Evolutionary conservation across 805 yeast species (phyloP), one percentile per base, ranked within the genome.

Genomic region (Candida quercuum): DNA sequence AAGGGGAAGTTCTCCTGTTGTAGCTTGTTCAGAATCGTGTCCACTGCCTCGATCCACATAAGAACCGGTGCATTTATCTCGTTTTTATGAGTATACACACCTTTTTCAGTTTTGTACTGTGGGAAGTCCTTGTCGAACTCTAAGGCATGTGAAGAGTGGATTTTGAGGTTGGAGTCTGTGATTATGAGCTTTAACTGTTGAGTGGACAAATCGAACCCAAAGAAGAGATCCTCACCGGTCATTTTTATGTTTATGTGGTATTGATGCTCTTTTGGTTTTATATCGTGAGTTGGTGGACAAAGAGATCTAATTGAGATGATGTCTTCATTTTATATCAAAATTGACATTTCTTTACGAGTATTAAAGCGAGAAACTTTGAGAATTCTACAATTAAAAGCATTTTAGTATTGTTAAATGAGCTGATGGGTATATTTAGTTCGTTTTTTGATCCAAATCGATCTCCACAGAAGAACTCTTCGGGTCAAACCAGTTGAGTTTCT

Each of bases 31-130:
- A 88, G 71, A 4, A 85, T 61, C 39, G 74, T 54, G 52, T 89
- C 91, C 23, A 88, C 49, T 1, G 96, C 86, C 44, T 84, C 95
- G 28, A 88, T 64, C 94, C 95, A 89, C 87, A 87, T 81, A n/a
- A 68, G 72, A 12, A 88, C 93, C 0, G 96, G 95, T 7, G 93
- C 81, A 33, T 73, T 69, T 18, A 87, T 78, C 40, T 77, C 81
- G 11, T 81, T 81, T 1, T 71, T 74, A 36, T 74, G 63, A 19
- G 69, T 59, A 35, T 69, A 65, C 9, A 88, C 96, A 27, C 96
- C 96, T 51, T 86, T 84, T 2, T 52, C 50, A n/a, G 88, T 75
- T 7, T 72, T 67, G 56, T 84, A 88, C 3, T 66, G 62, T 2
- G 77, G 71, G 26, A 77, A 69, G 33, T 76, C 84, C 15, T 60